Conservation (phyloP, 116 monocot species). For the Dioscorea cayenensis region DNA sequence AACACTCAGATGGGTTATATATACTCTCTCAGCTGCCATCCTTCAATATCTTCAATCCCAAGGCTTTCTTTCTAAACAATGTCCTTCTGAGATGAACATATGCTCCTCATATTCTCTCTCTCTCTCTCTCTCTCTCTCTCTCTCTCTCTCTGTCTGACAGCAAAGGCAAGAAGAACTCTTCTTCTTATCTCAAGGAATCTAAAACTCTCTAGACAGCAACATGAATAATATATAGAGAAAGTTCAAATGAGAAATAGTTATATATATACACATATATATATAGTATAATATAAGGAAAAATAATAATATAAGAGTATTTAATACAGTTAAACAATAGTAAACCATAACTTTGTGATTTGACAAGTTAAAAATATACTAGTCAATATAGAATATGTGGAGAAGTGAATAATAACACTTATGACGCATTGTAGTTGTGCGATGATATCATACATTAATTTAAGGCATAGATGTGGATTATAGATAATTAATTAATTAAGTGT, state of each 20-base stretch:
- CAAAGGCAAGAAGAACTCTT: constrained; percentile 15
- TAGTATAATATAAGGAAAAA: no score
- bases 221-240: no score
- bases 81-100: constrained; percentile 27
- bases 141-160: constrained; percentile 19
- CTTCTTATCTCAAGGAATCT: constrained; percentile 31
- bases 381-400: no score
- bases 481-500: neutral
- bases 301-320: no score
- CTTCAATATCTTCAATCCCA: constrained; percentile 40
- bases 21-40: constrained; percentile 15
- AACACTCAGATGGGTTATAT: constrained; percentile 51
- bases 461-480: neutral
- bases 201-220: no score
- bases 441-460: neutral
- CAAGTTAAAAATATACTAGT: no score
- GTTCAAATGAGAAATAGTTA: no score
- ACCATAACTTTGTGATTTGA: no score
- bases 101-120: constrained; percentile 22
- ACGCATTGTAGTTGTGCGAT: neutral
- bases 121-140: constrained; percentile 24
- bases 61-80: constrained; percentile 25
- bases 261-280: no score
- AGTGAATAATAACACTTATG: neutral
- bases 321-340: no score